Evolutionary conservation across 345 rosid species (phyloP), one percentile per base, ranked within the genome.

Genomic region (Syzygium aqueum): DNA sequence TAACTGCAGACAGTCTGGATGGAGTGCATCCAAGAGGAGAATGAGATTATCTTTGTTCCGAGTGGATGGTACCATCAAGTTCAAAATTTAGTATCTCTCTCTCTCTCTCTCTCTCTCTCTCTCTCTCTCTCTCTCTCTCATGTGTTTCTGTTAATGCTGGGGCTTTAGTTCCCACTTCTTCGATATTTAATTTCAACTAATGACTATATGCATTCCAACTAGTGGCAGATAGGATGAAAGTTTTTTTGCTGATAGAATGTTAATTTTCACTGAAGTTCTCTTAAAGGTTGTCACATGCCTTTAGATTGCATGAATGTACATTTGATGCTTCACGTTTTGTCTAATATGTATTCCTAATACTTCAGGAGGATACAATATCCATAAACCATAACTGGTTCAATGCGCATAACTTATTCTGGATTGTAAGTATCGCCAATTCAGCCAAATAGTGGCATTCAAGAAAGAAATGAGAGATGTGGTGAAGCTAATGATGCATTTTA

Each of bases 21-120:
- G 87, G 98, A 95, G 84, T 95, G 98, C 91, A 89, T 89, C 90
- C 99, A 96, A 92, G 95, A 93, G 87, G 86, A 90, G 52, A 94
- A 94, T 86, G 98, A 95, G 89, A 90, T 93, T 85, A 93, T 96
- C 87, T 96, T 94, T 93, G 99, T 96, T 86, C 99, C 99, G 43
- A 95, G 99, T 85, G 99, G 99, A 89, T 97, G 99, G 99, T 95
- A 95, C 92, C 97, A 97, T 93, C 99, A 97, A 96, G 99, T 97
- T 85, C 96, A 93, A 85, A 97, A 97, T 94, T 90, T 96, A 95
- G 99, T 96, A 92, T 57, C 49, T 85, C 57, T 84, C 51, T 80
- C 43, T 53, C 40, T 37, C 40, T 37, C 40, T 37, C 40, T 37
- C 40, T 37, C 40, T 85, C 77, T 85, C 88, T 87, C 59, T 14